Evolutionary conservation across 257 asterid species (phyloP).

Genomic region (Linderniella brevidens): DNA sequence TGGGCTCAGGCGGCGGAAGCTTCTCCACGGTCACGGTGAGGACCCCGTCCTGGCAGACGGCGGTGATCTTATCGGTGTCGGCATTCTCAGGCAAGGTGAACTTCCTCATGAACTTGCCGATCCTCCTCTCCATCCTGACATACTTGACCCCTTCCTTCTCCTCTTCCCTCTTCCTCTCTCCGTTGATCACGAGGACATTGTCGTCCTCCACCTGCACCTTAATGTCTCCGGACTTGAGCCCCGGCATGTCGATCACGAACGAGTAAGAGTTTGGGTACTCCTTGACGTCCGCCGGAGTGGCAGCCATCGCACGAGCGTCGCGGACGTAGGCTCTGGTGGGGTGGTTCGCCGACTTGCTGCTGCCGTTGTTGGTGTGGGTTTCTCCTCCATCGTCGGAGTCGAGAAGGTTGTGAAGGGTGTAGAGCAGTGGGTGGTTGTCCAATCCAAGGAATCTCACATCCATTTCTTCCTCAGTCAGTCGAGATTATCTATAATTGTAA

Average conservation of each 20-base stretch:
- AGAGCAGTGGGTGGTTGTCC: constrained; percentile 37
- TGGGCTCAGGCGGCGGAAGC: constrained; percentile 75
- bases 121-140: constrained; percentile 62
- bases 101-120: constrained; percentile 64
- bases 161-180: constrained; percentile 49
- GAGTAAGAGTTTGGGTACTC: constrained; percentile 39
- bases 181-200: constrained; percentile 35
- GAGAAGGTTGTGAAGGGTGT: constrained; percentile 34
- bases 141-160: constrained; percentile 45
- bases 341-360: constrained; percentile 15
- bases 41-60: constrained; percentile 68
- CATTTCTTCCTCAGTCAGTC: constrained; percentile 14
- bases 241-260: constrained; percentile 70
- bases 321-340: constrained; percentile 47
- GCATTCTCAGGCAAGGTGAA: constrained; percentile 73
- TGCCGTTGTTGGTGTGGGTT: constrained; percentile 8
- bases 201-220: constrained; percentile 64
- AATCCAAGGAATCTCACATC: constrained; percentile 44
- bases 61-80: constrained; percentile 32
- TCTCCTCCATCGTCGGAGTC: constrained; percentile 15
- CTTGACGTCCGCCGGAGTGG: constrained; percentile 65
- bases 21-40: constrained; percentile 57
- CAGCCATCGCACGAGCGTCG: constrained; percentile 66
- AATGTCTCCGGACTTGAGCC: constrained; percentile 52
- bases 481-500: no score